These are phyloP conservation scores for Phialocephala subalpina DNA, from an alignment of 2,329 filamentous ascomycete genomes.

Conservation along the genomic window DNA sequence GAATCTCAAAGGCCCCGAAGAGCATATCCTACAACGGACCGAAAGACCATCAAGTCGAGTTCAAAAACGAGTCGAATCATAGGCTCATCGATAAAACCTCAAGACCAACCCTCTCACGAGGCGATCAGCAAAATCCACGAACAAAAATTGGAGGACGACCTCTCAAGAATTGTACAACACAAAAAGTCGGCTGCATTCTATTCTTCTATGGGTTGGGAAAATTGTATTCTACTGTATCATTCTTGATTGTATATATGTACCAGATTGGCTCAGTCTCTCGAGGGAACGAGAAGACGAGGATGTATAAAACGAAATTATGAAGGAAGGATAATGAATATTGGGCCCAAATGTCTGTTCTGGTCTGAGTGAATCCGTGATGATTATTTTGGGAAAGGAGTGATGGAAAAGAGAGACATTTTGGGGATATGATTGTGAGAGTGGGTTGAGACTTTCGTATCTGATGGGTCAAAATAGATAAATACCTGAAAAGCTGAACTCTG, in stretches of 20 bases:
- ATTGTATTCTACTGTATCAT: slow-evolving; percentile 9
- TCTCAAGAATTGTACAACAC: not conserved
- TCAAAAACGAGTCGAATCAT: too few species aligned
- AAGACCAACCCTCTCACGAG: too few species aligned
- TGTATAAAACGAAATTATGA: not conserved
- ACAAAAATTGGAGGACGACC: not conserved
- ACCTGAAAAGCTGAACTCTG: too few species aligned
- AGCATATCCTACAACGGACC: too few species aligned
- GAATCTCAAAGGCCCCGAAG: too few species aligned
- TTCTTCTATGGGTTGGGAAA: not conserved
- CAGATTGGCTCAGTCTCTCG: not conserved
- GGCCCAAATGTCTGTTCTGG: not conserved
- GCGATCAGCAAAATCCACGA: too few species aligned
- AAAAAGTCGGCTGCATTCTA: not conserved
- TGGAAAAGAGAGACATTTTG: not conserved
- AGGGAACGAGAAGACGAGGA: not conserved
- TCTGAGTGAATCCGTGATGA: not conserved
- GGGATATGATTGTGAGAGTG: too few species aligned
- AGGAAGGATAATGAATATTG: slow-evolving; percentile 3
- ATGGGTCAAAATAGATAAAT: too few species aligned
- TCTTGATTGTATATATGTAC: slow-evolving; percentile 9
- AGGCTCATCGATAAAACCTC: too few species aligned
- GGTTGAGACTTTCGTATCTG: too few species aligned
- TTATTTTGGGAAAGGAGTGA: not conserved
- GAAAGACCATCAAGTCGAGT: too few species aligned